Base-by-base conservation (phyloP, 2,329 filamentous ascomycete species). In the Nigrospora sphaerica region DNA sequence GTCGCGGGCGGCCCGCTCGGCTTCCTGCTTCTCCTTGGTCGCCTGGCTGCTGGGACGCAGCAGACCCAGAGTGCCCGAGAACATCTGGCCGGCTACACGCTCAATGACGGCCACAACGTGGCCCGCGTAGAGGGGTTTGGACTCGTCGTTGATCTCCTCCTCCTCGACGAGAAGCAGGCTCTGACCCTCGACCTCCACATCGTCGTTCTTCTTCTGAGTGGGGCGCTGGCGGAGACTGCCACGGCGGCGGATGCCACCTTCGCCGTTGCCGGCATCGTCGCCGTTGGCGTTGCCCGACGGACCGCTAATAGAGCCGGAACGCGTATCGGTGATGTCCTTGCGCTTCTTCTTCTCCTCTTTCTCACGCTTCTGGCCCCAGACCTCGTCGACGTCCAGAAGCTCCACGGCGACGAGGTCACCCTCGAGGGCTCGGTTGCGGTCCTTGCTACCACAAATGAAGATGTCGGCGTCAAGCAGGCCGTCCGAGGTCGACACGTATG, bases 311-410 rank as follows among this genome's bases (percentile, higher is more conserved):
- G 86, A 86, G 54, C 85, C 85, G 44, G 81, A 81, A 54, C 92
- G 84, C 49, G 88, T 91, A 63, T 97, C 93, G 32, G 90, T 95
- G 49, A 96, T 95, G 62, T 98, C 93, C 76, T 98, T 98, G 66
- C 93, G 88, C 75, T 97, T 98, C 81, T 98, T 98, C 80, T 98
- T 98, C 67, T 98, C 93, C 70, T 98, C 93, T 67, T 98, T 98
- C 68, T 98, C 93, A 47, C 90, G 88, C 77, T 98, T 98, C 74
- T 98, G 93, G 19, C 86, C 82, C 93, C 93, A 98, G 3, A 98
- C 93, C 63, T 98, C 93, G 63, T 97, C 93, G 9, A 98, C 93
- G 61, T 98, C 92, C 44, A 98, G 82, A 40, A 98, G 83, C 69
- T 98, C 93, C 45, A 98, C 83, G 32, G 93, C 93, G 48, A 98